phyloP scores from a whole-genome alignment of 129 eudicot species.

The Solidago caesia region DNA sequence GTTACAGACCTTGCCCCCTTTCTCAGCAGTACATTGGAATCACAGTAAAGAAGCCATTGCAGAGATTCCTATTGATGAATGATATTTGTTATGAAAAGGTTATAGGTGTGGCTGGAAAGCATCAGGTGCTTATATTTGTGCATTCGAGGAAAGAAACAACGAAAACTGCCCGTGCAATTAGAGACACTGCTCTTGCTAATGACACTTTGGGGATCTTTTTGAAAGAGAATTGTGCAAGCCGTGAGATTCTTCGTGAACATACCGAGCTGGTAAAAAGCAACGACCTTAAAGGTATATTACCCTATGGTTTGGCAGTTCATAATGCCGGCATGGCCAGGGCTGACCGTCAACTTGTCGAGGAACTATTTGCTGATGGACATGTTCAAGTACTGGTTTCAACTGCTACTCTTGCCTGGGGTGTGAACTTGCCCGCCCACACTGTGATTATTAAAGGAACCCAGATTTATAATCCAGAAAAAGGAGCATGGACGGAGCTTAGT shows the following conservation, averaged over 20 bases:
- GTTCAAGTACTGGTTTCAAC: slow-evolving; percentile 91
- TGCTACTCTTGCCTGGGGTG: slow-evolving; percentile 98
- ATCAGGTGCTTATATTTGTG: slow-evolving; percentile 87
- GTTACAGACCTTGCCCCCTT: slow-evolving; percentile 90
- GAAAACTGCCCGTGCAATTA: slow-evolving; percentile 80
- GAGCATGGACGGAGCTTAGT: slow-evolving; percentile 95
- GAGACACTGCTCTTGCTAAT: slow-evolving; percentile 79
- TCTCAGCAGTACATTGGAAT: slow-evolving; percentile 93
- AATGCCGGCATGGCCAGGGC: slow-evolving; percentile 89
- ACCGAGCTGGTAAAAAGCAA: slow-evolving; percentile 78
- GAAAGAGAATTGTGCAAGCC: slow-evolving; percentile 81
- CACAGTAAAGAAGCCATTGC: slow-evolving; percentile 81
- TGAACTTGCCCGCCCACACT: slow-evolving; percentile 86
- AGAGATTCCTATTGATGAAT: slow-evolving; percentile 91
- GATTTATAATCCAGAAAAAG: slow-evolving; percentile 85
- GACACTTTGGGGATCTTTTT: slow-evolving; percentile 72
- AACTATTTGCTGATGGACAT: slow-evolving; percentile 69
- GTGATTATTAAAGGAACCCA: slow-evolving; percentile 96
- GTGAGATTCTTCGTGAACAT: slow-evolving; percentile 74
- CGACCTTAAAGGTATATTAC: slow-evolving; percentile 78
- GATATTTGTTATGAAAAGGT: slow-evolving; percentile 91
- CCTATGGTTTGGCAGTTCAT: slow-evolving; percentile 90
- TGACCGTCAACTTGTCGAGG: slow-evolving; percentile 85
- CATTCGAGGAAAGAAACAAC: slow-evolving; percentile 92
- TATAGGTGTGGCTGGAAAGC: slow-evolving; percentile 67